Base-by-base conservation (phyloP, 1,284 basidiomycete species). In the Sanghuangporus weigelae region DNA sequence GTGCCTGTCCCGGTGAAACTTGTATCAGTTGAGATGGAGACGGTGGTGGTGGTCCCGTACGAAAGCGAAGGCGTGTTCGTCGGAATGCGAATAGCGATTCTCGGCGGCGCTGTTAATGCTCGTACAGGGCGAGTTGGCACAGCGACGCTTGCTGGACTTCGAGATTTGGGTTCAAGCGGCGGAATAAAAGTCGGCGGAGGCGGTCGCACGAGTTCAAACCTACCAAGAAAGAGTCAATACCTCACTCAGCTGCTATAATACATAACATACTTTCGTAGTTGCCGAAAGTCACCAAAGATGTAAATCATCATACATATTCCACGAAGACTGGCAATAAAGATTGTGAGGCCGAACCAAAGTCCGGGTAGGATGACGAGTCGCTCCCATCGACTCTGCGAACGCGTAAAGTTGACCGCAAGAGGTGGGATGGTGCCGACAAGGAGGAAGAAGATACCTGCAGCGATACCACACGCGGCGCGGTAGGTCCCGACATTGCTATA, bases 211-310 rank as follows among this genome's bases (percentile, higher is more conserved):
- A 92, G 82, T 71, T 92, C 90, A 69, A 90, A 91, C 66, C 59
- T 60, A 40, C 50, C 12, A 10, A 35, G 12, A 59, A 35, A n/a
- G 2, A 5, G 35, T 48, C 10, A 59, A 59, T 19, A 48, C n/a
- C 19, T 42, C 19, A n/a, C 8, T 10, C n/a, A n/a, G 31, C 36
- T 23, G 1, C 53, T 19, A 54, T n/a, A 60, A 10, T 19, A 16
- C 16, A 35, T 23, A 26, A 60, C 38, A 19, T 38, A 60, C 84
- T 87, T 69, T 38, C 87, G 83, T 16, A 92, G 79, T 70, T 92
- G 90, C 8, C 90, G 79, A 36, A 90, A 77, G 73, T 92, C 90
- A n/a, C 90, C 90, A 69, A 92, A 90, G 26, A 92, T 70, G 71
- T 90, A 92, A 12, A 92, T 84, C 72, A 89, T 88, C 66, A 92